phyloP scores from a whole-genome alignment of 805 yeast species.

The Saturnispora saitoi region DNA sequence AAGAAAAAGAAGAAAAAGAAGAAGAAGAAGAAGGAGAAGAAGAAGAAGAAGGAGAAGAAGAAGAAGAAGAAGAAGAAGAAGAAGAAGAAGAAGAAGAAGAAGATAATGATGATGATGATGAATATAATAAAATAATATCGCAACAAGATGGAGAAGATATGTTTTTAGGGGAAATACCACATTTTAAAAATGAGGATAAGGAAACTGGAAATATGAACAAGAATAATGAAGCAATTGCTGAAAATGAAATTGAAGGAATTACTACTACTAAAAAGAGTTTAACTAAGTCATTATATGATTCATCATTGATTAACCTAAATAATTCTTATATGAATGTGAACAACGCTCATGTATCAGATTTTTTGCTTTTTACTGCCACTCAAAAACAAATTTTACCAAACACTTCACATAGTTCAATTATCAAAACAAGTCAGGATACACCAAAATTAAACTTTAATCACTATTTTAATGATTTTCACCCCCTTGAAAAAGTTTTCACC shows the following conservation, averaged over 20 bases:
- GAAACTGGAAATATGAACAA: not conserved
- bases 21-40: not conserved
- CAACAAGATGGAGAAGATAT: conserved; percentile 19
- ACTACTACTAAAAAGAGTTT: not conserved
- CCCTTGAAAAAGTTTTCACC: not conserved
- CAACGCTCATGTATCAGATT: not conserved
- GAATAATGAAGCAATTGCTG: not conserved
- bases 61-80: not conserved
- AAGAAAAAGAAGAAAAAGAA: not conserved
- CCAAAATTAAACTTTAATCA: not conserved
- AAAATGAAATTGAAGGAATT: not conserved
- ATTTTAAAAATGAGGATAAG: conserved; percentile 4
- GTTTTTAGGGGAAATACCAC: conserved; percentile 21
- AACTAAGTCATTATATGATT: conserved; percentile 7
- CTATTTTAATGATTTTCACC: conserved; percentile 1
- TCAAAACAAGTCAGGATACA: not conserved
- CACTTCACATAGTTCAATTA: not conserved
- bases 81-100: not conserved
- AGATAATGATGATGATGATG: not conserved
- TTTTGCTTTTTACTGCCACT: conserved; percentile 2
- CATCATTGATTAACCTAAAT: not conserved
- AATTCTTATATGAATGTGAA: not conserved
- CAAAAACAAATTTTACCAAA: not conserved
- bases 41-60: not conserved
- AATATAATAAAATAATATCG: not conserved